phyloP scores from a whole-genome alignment of 768 basidiomycete species.

The Rhizopogon vulgaris region DNA sequence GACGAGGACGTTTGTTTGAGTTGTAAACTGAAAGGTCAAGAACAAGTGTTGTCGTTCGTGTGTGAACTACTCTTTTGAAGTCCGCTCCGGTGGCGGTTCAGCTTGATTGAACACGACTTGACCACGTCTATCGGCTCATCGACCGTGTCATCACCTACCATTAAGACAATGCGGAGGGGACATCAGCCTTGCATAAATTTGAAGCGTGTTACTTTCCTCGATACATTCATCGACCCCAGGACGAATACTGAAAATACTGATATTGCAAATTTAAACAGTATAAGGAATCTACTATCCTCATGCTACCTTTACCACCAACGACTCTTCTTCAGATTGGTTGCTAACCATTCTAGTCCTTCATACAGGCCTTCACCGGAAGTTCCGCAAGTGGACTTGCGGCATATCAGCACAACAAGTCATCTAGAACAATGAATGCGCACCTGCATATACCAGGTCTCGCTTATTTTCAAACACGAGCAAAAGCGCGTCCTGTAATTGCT shows the following conservation, averaged over 20 bases:
- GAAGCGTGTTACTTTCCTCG: too few relatives aligned
- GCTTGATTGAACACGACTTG: not conserved
- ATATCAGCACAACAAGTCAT: not conserved
- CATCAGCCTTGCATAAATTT: not conserved
- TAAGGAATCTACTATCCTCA: not conserved
- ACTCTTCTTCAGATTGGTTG: slow-evolving; percentile 93
- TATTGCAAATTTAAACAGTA: not conserved
- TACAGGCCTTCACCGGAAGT: slow-evolving; percentile 96
- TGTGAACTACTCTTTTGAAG: slow-evolving; percentile 26
- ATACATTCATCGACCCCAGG: too few relatives aligned
- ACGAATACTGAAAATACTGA: not conserved
- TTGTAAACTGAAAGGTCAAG: slow-evolving; percentile 22
- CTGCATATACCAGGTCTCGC: slow-evolving; percentile 99
- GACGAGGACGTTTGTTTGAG: slow-evolving; percentile 25
- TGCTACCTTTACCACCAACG: slow-evolving; percentile 16
- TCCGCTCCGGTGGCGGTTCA: slow-evolving; percentile 23
- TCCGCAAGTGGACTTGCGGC: slow-evolving; percentile 58
- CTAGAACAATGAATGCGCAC: slow-evolving; percentile 36
- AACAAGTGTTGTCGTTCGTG: slow-evolving; percentile 30
- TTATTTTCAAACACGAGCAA: slow-evolving; percentile 99
- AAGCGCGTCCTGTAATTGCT: slow-evolving; percentile 96
- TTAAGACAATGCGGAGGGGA: not conserved
- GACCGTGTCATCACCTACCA: not conserved
- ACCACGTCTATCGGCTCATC: not conserved
- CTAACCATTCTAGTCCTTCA: slow-evolving; percentile 95